Evolutionary conservation across 805 yeast genomes (phyloP), one percentile per base, ranked within the genome.

Genomic region (Zygosaccharomyces pseudorouxii): DNA sequence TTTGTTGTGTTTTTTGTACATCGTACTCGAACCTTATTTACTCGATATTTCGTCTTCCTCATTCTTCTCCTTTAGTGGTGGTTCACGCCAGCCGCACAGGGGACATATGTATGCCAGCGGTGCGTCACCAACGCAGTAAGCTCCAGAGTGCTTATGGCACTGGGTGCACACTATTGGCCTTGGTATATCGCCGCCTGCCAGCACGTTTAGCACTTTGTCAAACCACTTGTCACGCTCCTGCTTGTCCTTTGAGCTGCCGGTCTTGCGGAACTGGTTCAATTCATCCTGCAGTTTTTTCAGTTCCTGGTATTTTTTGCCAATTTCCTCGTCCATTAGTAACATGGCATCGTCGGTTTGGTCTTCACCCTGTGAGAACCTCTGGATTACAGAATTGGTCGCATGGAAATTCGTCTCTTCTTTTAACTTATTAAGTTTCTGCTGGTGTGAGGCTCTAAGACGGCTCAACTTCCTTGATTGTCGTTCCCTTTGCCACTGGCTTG

Each of bases 361-460:
- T 36, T 70, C 75, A 12, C 84, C 87, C 33, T 68, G 63, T 8
- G 76, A 69, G 55, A 78, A 89, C 58, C 89, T 74, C 45, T 76
- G 78, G 38, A 90, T 69, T 40, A 90, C 72, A n/a, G 84, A 81
- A 64, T 81, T 82, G 0, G 96, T 86, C 11, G 82, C 75, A 57
- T 84, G 78, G 64, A 80, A 92, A 55, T 86, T 84, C 12, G 96
- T 86, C 59, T 79, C 74, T 48, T 76, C 72, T 65, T 86, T 86
- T 65, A 86, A 71, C 52, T 81, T 86, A 19, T 82, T 85, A 42
- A 86, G 74, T 60, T 81, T 80, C 22, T 66, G 65, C 47, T 71
- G 69, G 51, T 82, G 88, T 41, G 71, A 64, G 20, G 70, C 71
- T 48, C 69, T 66, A 45, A 81, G 64, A 10, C 51, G 47, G 47